Conservation (phyloP, 2,329 filamentous ascomycete species). For the Macrophomina phaseolina region DNA sequence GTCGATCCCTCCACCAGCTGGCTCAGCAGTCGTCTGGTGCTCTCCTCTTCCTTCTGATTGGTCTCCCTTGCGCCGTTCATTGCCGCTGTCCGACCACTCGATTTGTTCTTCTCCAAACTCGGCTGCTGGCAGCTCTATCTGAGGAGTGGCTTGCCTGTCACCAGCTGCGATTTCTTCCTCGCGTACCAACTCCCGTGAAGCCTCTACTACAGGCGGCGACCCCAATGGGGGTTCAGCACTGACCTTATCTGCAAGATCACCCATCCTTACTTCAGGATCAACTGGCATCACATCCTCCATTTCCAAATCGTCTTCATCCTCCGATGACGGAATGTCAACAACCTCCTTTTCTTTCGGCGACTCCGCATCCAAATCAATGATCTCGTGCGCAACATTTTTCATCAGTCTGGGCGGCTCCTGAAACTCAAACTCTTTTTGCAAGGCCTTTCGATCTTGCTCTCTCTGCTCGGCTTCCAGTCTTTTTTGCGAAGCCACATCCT, state of each 20-base stretch:
- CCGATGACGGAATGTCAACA: slow-evolving; percentile 68
- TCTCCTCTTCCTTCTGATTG: not conserved
- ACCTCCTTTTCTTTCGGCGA: slow-evolving; percentile 55
- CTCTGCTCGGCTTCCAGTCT: slow-evolving; percentile 52
- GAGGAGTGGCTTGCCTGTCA: not conserved
- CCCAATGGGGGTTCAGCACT: slow-evolving; percentile 48
- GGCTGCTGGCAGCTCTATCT: not conserved
- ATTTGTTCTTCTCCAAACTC: slow-evolving; percentile 1
- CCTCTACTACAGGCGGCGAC: not conserved
- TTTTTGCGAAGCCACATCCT: slow-evolving; percentile 62
- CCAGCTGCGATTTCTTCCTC: not conserved
- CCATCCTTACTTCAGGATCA: slow-evolving; percentile 45
- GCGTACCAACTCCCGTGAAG: not conserved
- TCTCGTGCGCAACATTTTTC: slow-evolving; percentile 59
- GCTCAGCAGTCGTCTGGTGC: not conserved
- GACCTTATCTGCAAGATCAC: slow-evolving; percentile 52
- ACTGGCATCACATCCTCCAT: slow-evolving; percentile 43
- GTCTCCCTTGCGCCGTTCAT: not conserved
- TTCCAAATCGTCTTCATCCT: slow-evolving; percentile 54
- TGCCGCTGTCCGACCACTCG: slow-evolving; percentile 61
- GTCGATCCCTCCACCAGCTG: slow-evolving; percentile 31
- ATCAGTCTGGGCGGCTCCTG: slow-evolving; percentile 64
- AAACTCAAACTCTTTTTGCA: slow-evolving; percentile 66
- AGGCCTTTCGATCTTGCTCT: slow-evolving; percentile 60
- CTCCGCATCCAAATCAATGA: slow-evolving; percentile 54